Evolutionary conservation across 2,329 filamentous ascomycete genomes (phyloP).

Genomic region (Dactylellina drechsleri): DNA sequence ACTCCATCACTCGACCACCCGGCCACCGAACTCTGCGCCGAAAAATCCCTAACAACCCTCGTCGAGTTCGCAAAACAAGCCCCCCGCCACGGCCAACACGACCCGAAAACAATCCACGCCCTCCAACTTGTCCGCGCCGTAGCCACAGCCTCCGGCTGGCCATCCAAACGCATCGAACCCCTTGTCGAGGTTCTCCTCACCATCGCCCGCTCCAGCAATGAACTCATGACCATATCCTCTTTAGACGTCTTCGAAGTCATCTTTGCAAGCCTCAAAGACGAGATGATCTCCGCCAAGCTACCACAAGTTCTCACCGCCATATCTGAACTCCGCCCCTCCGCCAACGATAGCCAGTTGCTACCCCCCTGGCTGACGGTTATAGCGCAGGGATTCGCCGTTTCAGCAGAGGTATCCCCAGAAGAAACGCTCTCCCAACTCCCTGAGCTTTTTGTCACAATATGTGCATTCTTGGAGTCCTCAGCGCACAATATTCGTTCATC

Average conservation of each 20-base stretch:
- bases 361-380: constrained; percentile 97
- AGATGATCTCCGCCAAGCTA: constrained; percentile 87
- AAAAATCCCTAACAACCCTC: constrained; percentile 84
- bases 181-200: constrained; percentile 88
- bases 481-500: constrained; percentile 94
- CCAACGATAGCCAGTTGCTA: constrained; percentile 92
- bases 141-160: constrained; percentile 92
- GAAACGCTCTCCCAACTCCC: constrained; percentile 93
- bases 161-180: constrained; percentile 91
- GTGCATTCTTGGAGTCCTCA: constrained; percentile 82
- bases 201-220: constrained; percentile 89
- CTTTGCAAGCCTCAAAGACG: constrained; percentile 88
- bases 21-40: constrained; percentile 93
- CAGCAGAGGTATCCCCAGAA: constrained; percentile 84
- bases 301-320: constrained; percentile 76
- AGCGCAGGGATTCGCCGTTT: constrained; percentile 92
- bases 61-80: constrained; percentile 76
- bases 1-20: constrained; percentile 94
- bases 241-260: constrained; percentile 99
- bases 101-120: constrained; percentile 88
- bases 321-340: constrained; percentile 85
- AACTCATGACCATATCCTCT: constrained; percentile 94
- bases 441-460: constrained; percentile 81
- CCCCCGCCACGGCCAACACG: constrained; percentile 78
- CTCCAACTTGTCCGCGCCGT: constrained; percentile 92